Percentiles rank a stretch among this genome's conserved stretches.
Evolutionary conservation across 768 basidiomycete genomes (phyloP).

Genomic region (Russula virescens): DNA sequence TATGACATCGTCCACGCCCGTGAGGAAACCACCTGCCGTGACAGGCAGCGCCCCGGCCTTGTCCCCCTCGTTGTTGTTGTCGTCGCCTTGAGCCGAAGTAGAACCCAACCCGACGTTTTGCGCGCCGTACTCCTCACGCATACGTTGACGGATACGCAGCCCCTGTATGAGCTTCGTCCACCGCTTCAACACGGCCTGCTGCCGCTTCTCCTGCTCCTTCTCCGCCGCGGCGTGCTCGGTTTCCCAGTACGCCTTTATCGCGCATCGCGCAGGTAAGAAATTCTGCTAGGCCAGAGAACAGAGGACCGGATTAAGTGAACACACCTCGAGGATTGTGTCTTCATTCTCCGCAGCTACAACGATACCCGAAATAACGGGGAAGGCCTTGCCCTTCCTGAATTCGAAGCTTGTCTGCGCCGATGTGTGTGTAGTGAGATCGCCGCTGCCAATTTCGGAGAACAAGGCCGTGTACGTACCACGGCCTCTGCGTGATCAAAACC

Average conservation of each 20-base stretch:
- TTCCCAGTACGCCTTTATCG: constrained; percentile 66
- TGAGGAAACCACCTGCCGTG: constrained; percentile 45
- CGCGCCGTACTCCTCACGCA: constrained; percentile 69
- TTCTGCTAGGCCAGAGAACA: background rate
- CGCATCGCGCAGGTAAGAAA: background rate
- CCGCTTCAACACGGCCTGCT: constrained; percentile 76
- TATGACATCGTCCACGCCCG: constrained; percentile 66
- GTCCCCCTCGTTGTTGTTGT: background rate
- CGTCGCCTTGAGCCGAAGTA: background rate
- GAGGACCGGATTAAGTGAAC: background rate
- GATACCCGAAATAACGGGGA: constrained; percentile 78
- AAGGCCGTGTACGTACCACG: constrained; percentile 56
- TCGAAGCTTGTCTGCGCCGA: constrained; percentile 84
- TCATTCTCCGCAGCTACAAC: constrained; percentile 84
- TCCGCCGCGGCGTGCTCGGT: constrained; percentile 72
- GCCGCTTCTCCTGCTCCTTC: constrained; percentile 65
- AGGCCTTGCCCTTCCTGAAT: constrained; percentile 87
- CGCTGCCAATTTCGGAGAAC: background rate
- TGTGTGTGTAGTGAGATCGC: background rate
- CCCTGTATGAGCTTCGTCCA: constrained; percentile 89
- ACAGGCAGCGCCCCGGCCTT: background rate
- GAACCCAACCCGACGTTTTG: background rate
- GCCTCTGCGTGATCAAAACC: constrained; percentile 92
- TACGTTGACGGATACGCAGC: constrained; percentile 74
- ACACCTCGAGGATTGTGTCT: constrained; percentile 64